Base-by-base conservation (phyloP, 139 green algal genomes). In the Dunaliella sp. region DNA sequence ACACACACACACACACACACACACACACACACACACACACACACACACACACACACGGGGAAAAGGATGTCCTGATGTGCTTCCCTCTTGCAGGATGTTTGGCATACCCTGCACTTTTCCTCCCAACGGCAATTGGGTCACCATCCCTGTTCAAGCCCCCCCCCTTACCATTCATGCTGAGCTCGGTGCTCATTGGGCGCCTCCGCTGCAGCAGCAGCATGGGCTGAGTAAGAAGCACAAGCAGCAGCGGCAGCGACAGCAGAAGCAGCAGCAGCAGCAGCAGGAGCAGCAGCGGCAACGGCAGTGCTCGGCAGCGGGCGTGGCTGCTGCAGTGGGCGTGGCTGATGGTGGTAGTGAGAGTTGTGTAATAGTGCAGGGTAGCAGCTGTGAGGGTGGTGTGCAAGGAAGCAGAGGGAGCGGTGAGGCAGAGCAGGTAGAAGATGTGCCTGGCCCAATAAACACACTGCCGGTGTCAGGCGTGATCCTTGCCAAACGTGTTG, bases 71-170 rank as follows among this genome's bases (percentile, higher is more conserved):
- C 24, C 22, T 24, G 22, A n/a, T 74, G 58, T 21, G 22, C 58
- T 74, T 74, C 22, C 58, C 58, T 74, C 58, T 31, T n/a, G 35
- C 78, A 83, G 78, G 36, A 72, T 37, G 22, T 58, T 83, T 37
- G 78, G 78, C 16, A 32, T 83, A 1, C 35, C 36, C 22, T 83
- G 78, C 78, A 83, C 35, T 7, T 83, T n/a, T 35, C 78, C 78
- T n/a, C 31, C 36, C 78, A 83, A 59, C 31, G 78, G 78, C 3
- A 36, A 83, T 36, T 83, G 78, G 78, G 26, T 28, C 16, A 37
- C 7, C 21, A 35, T 83, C 31, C 78, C 3, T 21, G 16, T 38
- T 16, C 31, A 59, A 1, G 22, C 78, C 38, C 35, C 78, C 16
- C 35, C 78, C 2, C 59, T 65, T 35, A 3, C 78, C 3, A 3